Conservation (phyloP, 345 rosid genomes). For the Eucalyptus pauciflora region DNA sequence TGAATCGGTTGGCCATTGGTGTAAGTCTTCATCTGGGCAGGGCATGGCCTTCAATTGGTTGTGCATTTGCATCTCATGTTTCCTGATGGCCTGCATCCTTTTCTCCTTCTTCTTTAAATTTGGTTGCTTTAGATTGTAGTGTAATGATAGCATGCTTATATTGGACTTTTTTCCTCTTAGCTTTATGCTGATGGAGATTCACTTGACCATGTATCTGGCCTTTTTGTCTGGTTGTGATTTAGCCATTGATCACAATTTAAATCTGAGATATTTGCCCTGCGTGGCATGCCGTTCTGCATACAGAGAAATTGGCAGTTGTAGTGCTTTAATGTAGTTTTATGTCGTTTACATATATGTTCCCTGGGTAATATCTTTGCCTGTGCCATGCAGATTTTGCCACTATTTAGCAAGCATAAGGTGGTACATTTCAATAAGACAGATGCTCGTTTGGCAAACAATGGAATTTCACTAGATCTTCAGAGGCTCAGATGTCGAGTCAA, state of each 20-base stretch:
- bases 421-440: conserved; percentile 88
- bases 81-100: neutral
- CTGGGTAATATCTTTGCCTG: neutral
- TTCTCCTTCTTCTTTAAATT: neutral
- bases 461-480: conserved; percentile 61
- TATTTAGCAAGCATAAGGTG: conserved; percentile 57
- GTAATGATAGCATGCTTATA: neutral
- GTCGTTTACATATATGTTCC: neutral
- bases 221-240: neutral
- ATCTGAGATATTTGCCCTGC: neutral
- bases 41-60: neutral
- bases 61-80: neutral
- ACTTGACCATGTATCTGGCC: neutral
- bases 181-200: neutral
- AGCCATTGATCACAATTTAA: neutral
- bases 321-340: neutral
- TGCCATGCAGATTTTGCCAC: conserved; percentile 70
- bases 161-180: too few relatives aligned
- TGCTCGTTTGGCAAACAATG: conserved; percentile 83
- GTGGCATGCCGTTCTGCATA: neutral
- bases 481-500: conserved; percentile 85
- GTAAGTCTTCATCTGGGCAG: neutral
- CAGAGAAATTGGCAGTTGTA: neutral
- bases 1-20: neutral
- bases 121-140: neutral